Percentiles rank a stretch among this genome's conserved stretches.
Conservation (phyloP, 306 rosid species). For the Medicago arabica region DNA sequence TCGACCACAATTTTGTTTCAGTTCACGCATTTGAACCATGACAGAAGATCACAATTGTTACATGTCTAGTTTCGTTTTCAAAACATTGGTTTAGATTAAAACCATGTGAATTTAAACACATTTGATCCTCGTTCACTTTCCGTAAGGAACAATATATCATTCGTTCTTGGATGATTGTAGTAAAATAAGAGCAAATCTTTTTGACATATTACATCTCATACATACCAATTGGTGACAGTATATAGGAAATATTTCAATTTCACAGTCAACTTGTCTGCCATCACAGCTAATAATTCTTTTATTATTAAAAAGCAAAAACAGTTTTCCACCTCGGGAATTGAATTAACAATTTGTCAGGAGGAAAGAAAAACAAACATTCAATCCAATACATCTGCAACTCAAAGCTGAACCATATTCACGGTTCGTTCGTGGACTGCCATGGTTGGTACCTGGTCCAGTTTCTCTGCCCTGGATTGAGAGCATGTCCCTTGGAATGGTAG, state of each 20-base stretch:
- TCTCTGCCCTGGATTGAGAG: conserved; percentile 93
- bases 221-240: conserved; percentile 27
- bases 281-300: conserved; percentile 34
- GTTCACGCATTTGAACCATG: too few relatives aligned
- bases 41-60: too few relatives aligned
- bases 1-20: too few relatives aligned
- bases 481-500: conserved; percentile 96
- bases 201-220: conserved; percentile 8
- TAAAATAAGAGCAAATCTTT: conserved; percentile 17
- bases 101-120: too few relatives aligned
- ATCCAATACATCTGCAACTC: conserved; percentile 30
- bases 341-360: conserved; percentile 35
- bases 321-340: conserved; percentile 30
- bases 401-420: conserved; percentile 20
- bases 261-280: conserved; percentile 29
- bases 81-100: too few relatives aligned
- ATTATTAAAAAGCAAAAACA: conserved; percentile 8
- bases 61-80: too few relatives aligned
- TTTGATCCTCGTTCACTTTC: background rate
- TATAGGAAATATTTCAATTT: background rate
- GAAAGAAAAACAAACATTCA: conserved; percentile 24
- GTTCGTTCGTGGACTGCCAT: conserved; percentile 77
- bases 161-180: background rate
- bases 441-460: conserved; percentile 95
- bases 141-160: background rate